Conservation (phyloP, 2,329 filamentous ascomycete genomes). For the Verticillium albo-atrum region DNA sequence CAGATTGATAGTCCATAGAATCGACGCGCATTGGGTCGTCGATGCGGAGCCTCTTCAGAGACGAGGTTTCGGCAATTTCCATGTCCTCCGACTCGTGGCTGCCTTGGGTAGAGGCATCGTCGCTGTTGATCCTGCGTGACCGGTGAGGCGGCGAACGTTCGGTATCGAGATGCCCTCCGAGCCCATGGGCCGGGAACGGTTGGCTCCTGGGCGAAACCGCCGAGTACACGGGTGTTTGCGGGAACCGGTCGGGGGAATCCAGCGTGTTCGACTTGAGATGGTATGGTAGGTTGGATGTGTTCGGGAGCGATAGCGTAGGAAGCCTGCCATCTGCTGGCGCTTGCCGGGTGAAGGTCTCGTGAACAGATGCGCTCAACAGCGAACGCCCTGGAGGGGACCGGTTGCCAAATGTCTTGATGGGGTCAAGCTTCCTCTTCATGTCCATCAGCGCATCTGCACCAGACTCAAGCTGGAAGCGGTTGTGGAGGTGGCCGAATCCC, state of each 20-base stretch:
- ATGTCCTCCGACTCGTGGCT: slow-evolving; percentile 41
- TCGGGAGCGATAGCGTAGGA: slow-evolving; percentile 43
- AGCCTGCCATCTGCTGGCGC: slow-evolving; percentile 32
- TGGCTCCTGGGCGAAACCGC: slow-evolving; percentile 39
- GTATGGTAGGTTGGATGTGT: slow-evolving; percentile 16
- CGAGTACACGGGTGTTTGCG: slow-evolving; percentile 42
- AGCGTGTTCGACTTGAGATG: slow-evolving; percentile 33
- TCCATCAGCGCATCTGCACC: slow-evolving; percentile 44
- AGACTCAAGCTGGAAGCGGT: slow-evolving; percentile 42
- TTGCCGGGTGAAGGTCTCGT: slow-evolving; percentile 31
- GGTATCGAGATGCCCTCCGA: not conserved
- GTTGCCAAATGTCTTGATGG: slow-evolving; percentile 38
- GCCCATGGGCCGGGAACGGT: slow-evolving; percentile 36
- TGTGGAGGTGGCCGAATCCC: slow-evolving; percentile 46
- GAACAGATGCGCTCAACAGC: slow-evolving; percentile 35
- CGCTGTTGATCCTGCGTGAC: slow-evolving; percentile 44
- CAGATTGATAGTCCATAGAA: slow-evolving; percentile 29
- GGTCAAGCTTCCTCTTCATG: slow-evolving; percentile 53
- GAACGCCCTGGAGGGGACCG: slow-evolving; percentile 38
- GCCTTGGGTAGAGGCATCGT: slow-evolving; percentile 43
- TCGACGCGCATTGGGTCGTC: slow-evolving; percentile 31
- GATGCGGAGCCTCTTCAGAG: slow-evolving; percentile 44
- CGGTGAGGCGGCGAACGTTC: slow-evolving; percentile 44
- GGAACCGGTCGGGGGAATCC: slow-evolving; percentile 38
- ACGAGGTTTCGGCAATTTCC: slow-evolving; percentile 47